Conservation (phyloP, 2,329 filamentous ascomycete genomes). For the Bipolaris zeicola region DNA sequence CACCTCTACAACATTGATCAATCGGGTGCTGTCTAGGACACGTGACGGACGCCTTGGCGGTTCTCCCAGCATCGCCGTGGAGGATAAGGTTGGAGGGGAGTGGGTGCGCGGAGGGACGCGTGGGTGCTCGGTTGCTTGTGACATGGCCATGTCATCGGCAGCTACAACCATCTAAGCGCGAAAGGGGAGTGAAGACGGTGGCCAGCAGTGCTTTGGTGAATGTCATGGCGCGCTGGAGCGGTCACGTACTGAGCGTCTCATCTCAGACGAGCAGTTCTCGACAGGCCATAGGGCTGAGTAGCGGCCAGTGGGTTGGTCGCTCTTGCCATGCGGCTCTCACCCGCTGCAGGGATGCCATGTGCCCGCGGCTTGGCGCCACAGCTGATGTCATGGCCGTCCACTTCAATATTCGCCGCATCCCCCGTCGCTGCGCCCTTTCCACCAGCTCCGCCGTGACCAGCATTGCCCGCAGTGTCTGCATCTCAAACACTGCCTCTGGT, state of each 20-base stretch:
- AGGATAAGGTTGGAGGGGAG: background rate
- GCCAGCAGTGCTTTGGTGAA: constrained; percentile 2
- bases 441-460: constrained; percentile 13
- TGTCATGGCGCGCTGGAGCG: constrained; percentile 4
- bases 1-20: constrained; percentile 26
- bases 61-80: background rate
- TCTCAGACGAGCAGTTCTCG: background rate
- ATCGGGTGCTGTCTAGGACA: background rate
- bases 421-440: constrained; percentile 6
- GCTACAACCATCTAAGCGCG: background rate
- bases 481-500: background rate
- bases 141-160: constrained; percentile 35
- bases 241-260: background rate
- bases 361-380: constrained; percentile 16
- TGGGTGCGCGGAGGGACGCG: constrained; percentile 7
- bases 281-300: constrained; percentile 18
- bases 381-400: constrained; percentile 18
- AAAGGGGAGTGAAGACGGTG: constrained; percentile 2
- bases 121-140: constrained; percentile 13
- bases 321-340: constrained; percentile 18
- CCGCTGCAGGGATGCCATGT: constrained; percentile 25
- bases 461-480: constrained; percentile 4
- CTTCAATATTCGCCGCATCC: constrained; percentile 22
- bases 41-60: constrained; percentile 1
- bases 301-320: constrained; percentile 11